These are phyloP conservation scores for Bolboschoenoplectus hybrid DNA, from an alignment of 202 grass and related monocot species.

Conservation along the genomic window DNA sequence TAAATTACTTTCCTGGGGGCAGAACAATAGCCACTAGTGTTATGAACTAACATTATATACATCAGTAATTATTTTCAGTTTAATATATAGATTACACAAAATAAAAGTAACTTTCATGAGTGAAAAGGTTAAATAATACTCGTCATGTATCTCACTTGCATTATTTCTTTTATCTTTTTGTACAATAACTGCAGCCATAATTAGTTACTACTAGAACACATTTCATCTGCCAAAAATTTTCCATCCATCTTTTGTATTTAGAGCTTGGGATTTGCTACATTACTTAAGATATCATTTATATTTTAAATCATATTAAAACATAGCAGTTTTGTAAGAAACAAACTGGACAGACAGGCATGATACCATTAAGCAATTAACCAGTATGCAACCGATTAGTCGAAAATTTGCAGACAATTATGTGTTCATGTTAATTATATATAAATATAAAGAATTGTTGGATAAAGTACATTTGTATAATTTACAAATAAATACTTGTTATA, in stretches of 20 bases:
- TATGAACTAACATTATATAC: not conserved
- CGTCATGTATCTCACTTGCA: not conserved
- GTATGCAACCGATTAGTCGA: not conserved
- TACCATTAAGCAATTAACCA: not conserved
- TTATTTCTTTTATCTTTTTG: not conserved
- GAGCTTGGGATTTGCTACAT: not conserved
- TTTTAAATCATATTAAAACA: not conserved
- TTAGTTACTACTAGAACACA: not conserved
- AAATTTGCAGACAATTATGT: not conserved
- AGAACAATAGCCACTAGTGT: not conserved
- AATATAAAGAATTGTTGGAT: conserved; percentile 14
- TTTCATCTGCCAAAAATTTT: not conserved
- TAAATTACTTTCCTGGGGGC: not conserved
- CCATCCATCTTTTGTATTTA: not conserved
- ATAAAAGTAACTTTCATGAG: not conserved
- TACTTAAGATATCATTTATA: not conserved
- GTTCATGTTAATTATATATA: not conserved
- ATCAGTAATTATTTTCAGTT: not conserved
- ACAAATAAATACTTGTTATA: not conserved
- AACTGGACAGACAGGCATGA: not conserved
- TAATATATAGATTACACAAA: not conserved
- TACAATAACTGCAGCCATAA: not conserved
- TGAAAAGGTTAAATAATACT: not conserved
- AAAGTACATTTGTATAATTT: not conserved
- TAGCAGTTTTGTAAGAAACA: not conserved